Base-by-base conservation (phyloP, 2,329 filamentous ascomycete genomes). In the Rutstroemia sydowiana region DNA sequence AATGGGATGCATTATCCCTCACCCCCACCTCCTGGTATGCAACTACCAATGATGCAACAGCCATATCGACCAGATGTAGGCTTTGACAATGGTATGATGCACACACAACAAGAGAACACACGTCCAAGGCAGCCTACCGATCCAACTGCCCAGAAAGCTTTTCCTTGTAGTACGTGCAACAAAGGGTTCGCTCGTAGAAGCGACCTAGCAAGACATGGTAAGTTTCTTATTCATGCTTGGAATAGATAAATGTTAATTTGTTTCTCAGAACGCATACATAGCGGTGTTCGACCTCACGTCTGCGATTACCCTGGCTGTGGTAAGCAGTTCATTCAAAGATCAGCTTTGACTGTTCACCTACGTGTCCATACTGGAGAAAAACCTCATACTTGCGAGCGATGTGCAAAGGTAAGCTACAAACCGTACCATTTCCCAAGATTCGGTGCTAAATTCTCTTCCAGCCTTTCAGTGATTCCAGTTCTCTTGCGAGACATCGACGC, bases 361-460 rank as follows among this genome's bases (percentile, higher is more conserved):
- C 87, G 93, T 61, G 91, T 96, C 18, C 93, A 98, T 70, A 97
- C 93, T 2, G 93, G 93, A 59, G 93, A 97, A 73, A 98, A 98
- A 72, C 93, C 93, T 46, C 93, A 98, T 65, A 92, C 93, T 82
- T 98, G 93, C 67, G 93, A 96, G 71, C 83, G 88, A 57, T 97
- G 93, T 69, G 88, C 89, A 68, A 97, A 97, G 84, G 91, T 95
- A 75, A 57, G 41, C 8, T 13, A 10, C 8, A 2, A 7, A 39
- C 20, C 23, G n/a, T 31, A 54, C 37, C 56, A 51, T 61, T 45
- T 52, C 45, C 21, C 10, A 36, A 16, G n/a, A 16, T 5, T 34
- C 5, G 3, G 55, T 41, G 61, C 63, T 67, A 53, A 62, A 49
- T 51, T 52, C 54, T 31, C 40, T n/a, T 63, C 31, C 64, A 95